A percentile compares a stretch with the other conserved stretches of the same genome.
Evolutionary conservation across 257 asterid species (phyloP).

Genomic region (Solanum virginianum): DNA sequence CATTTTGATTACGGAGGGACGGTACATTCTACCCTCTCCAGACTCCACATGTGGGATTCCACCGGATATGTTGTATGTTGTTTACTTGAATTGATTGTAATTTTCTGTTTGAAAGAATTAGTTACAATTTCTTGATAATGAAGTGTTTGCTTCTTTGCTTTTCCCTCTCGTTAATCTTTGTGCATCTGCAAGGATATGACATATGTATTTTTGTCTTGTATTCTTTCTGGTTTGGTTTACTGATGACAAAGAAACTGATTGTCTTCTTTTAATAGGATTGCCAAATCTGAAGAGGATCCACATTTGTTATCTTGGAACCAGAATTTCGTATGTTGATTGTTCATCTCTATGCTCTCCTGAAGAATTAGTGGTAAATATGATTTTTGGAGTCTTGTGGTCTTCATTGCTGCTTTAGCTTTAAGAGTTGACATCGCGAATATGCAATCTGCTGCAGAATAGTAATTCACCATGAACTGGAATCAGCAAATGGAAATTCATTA

Average conservation of each 20-base stretch:
- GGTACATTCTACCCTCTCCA: too few species aligned
- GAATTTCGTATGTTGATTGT: not conserved
- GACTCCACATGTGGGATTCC: too few species aligned
- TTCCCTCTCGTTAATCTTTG: not conserved
- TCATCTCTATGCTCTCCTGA: not conserved
- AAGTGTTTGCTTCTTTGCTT: not conserved
- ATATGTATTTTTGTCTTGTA: not conserved
- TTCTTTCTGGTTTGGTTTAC: not conserved
- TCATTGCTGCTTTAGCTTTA: not conserved
- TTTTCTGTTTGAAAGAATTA: not conserved
- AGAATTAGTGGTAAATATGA: not conserved
- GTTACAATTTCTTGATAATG: not conserved
- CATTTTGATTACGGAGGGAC: not conserved
- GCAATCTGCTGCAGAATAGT: slow-evolving; percentile 2
- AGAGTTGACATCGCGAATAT: not conserved
- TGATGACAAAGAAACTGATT: not conserved
- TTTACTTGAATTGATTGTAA: not conserved
- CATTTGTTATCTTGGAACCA: not conserved
- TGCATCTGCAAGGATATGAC: not conserved
- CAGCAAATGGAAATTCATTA: slow-evolving; percentile 55
- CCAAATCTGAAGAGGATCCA: not conserved
- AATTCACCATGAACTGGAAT: slow-evolving; percentile 47
- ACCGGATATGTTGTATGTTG: too few species aligned
- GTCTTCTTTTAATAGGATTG: not conserved
- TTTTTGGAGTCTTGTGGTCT: not conserved